These are phyloP conservation scores for Wickerhamomyces sp. DNA, from an alignment of 1,139 yeast genomes.

Conservation along the genomic window DNA sequence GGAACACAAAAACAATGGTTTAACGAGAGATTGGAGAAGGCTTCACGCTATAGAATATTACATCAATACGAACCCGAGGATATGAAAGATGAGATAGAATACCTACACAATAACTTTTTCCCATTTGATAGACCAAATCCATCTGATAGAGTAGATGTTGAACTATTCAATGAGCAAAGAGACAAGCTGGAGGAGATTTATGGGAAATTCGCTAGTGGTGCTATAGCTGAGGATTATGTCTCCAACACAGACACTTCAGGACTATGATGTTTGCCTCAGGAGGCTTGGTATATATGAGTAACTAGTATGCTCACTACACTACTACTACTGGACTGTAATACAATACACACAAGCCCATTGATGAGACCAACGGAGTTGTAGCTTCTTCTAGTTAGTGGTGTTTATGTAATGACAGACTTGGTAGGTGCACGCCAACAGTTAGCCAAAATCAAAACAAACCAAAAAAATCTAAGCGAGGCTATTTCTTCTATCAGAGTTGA, in stretches of 20 bases:
- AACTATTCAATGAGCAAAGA: not conserved
- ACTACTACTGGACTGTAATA: no score
- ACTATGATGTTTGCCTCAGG: no score
- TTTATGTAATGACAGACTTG: no score
- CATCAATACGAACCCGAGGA: conserved; percentile 1
- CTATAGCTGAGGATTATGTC: conserved; percentile 1
- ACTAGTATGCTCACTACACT: no score
- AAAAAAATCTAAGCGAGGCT: no score
- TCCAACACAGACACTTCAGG: conserved; percentile 1
- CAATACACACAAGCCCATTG: no score
- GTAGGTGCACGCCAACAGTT: no score
- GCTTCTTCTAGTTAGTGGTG: no score
- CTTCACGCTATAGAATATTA: not conserved
- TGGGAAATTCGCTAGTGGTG: conserved; percentile 1
- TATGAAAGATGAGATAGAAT: not conserved
- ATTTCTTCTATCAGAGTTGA: not conserved
- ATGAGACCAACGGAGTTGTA: no score
- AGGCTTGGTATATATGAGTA: no score
- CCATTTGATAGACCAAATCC: conserved; percentile 3
- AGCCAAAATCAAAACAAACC: no score
- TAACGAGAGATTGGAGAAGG: not conserved
- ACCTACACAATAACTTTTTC: not conserved
- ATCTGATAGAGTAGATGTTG: not conserved
- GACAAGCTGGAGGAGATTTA: not conserved
- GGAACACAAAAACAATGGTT: conserved; percentile 4